Evolutionary conservation across 2,329 filamentous ascomycete genomes (phyloP), one percentile per base, ranked within the genome.

Genomic region (Leptographium lundbergii): DNA sequence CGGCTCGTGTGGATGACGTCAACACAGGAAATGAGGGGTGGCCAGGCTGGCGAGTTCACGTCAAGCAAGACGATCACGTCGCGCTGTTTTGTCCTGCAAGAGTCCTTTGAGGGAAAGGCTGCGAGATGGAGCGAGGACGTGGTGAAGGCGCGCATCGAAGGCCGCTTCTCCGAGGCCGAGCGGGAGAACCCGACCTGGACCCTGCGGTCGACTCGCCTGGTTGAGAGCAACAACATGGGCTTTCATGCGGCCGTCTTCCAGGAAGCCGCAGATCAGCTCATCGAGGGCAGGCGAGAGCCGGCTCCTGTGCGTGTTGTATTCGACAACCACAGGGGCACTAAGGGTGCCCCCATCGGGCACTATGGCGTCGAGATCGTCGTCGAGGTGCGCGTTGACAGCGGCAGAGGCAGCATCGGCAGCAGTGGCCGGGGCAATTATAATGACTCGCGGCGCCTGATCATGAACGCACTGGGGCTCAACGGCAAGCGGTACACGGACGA

Each of bases 111-210:
- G 68, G 85, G 85, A 29, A 91, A 86, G 69, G 89, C 87, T 1
- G 75, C 78, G 22, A 88, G 86, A 61, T 85, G 89, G 72, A 84
- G 84, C 32, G 92, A 97, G 71, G 94, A 97, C 63, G 78, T 96
- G 14, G 83, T 85, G 54, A 95, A 92, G 72, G 91, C 91, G 10
- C 84, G 86, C 63, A 84, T 96, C 17, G 92, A 96, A 71, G 87
- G 85, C 6, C 82, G 91, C 13, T 96, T 95, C 67, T 75, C 88
- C 0, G 91, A 96, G 69, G 70, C 76, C n/a, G 89, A 96, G 73
- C 83, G 91, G 60, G 90, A 96, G 69, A 82, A 86, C 60, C 79
- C 85, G 19, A 84, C 81, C 65, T 96, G 90, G 91, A 88, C 88
- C 36, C 80, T 95, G 36, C 82, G 90, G 45, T 87, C 85, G 24